Evolutionary conservation across 2,329 filamentous ascomycete species (phyloP).

Genomic region (Grosmannia clavigera): DNA sequence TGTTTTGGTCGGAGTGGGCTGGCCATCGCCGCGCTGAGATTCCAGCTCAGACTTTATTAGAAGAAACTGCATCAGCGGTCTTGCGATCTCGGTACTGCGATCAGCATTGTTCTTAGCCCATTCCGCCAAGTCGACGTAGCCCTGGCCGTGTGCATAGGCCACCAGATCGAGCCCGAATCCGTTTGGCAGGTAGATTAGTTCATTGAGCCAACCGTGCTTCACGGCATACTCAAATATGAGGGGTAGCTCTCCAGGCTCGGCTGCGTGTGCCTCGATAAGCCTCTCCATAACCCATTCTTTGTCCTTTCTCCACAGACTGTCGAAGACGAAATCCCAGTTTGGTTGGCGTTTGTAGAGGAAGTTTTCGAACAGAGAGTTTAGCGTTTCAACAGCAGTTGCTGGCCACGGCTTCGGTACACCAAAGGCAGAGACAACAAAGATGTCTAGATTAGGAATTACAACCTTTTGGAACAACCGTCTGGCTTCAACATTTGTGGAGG

Average conservation of each 20-base stretch:
- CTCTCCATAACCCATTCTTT: slow-evolving; percentile 73
- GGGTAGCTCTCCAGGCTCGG: slow-evolving; percentile 53
- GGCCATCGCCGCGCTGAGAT: slow-evolving; percentile 47
- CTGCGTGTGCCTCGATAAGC: slow-evolving; percentile 64
- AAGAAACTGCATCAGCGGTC: slow-evolving; percentile 66
- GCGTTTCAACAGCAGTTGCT: slow-evolving; percentile 58
- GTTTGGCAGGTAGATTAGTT: slow-evolving; percentile 64
- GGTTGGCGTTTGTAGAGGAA: slow-evolving; percentile 70
- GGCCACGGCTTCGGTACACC: slow-evolving; percentile 70
- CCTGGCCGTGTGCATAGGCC: slow-evolving; percentile 70
- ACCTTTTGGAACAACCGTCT: slow-evolving; percentile 55
- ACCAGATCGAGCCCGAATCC: slow-evolving; percentile 82
- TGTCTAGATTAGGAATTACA: slow-evolving; percentile 60
- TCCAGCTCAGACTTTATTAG: slow-evolving; percentile 77
- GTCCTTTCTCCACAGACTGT: slow-evolving; percentile 86
- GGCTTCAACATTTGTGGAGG: slow-evolving; percentile 50
- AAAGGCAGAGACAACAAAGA: slow-evolving; percentile 68
- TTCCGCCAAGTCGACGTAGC: slow-evolving; percentile 64
- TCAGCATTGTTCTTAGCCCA: slow-evolving; percentile 67
- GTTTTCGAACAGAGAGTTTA: slow-evolving; percentile 67
- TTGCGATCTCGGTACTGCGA: slow-evolving; percentile 53
- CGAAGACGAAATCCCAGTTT: slow-evolving; percentile 76
- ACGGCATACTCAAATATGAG: slow-evolving; percentile 68
- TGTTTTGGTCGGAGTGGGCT: slow-evolving; percentile 35
- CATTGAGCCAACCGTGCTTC: slow-evolving; percentile 73